These are phyloP conservation scores for Xylariomycetidae sp. DNA, from an alignment of 2,329 filamentous ascomycete species.

Conservation along the genomic window DNA sequence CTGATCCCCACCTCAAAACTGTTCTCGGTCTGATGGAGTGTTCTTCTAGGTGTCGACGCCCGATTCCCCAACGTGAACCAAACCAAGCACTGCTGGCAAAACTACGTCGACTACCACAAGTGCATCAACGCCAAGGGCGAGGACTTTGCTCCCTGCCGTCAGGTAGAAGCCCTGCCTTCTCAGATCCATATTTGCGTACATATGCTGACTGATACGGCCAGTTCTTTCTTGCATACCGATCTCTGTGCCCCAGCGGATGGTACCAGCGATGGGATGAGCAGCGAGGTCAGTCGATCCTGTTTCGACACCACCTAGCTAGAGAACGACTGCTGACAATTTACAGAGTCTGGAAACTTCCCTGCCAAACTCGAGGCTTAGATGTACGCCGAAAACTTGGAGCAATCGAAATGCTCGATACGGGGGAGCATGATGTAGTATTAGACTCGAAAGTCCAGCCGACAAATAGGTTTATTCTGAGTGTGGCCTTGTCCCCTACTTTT, in stretches of 20 bases:
- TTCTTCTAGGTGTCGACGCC: constrained; percentile 86
- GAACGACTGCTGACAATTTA: constrained; percentile 19
- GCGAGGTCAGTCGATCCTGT: constrained; percentile 62
- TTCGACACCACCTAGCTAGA: constrained; percentile 10
- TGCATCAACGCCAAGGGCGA: constrained; percentile 98
- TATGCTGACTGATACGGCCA: constrained; percentile 35
- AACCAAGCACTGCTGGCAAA: constrained; percentile 99
- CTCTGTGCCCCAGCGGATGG: constrained; percentile 95
- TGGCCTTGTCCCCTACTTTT: too few relatives aligned
- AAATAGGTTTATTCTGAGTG: too few relatives aligned
- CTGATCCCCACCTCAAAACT: too few relatives aligned
- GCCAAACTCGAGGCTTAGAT: constrained; percentile 56
- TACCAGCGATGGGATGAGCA: constrained; percentile 94
- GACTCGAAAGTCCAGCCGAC: too few relatives aligned
- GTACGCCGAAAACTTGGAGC: constrained; percentile 5
- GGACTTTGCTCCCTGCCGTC: constrained; percentile 93
- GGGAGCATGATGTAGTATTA: constrained; percentile 23
- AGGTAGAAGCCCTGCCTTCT: constrained; percentile 54
- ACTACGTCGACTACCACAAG: constrained; percentile 99
- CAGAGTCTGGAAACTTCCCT: constrained; percentile 66
- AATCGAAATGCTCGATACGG: constrained; percentile 9
- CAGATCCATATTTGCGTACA: not conserved
- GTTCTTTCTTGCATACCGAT: constrained; percentile 97
- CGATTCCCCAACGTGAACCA: constrained; percentile 98
- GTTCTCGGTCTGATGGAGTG: too few relatives aligned